Percentiles rank a stretch among this genome's conserved stretches.
These are phyloP conservation scores for Colletotrichum sublineola DNA, from an alignment of 2,329 filamentous ascomycete species.

Conservation along the genomic window DNA sequence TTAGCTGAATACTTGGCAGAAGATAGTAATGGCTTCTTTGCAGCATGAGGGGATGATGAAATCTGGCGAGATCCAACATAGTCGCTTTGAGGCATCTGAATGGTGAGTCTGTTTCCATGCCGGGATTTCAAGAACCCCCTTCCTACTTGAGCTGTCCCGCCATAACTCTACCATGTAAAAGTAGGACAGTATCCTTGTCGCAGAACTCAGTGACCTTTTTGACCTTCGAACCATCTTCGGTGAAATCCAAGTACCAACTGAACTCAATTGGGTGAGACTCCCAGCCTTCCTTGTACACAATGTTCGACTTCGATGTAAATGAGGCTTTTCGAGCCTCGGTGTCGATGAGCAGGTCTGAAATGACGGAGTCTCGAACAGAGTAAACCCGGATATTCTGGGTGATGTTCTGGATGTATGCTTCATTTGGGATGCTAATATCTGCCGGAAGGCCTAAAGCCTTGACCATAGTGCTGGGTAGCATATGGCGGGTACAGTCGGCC, in stretches of 20 bases:
- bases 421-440: conserved; percentile 10
- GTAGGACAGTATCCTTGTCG: conserved; percentile 49
- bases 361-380: not conserved
- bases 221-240: conserved; percentile 28
- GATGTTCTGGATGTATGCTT: not conserved
- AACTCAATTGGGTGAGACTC: conserved; percentile 1
- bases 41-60: too few species aligned
- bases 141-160: not conserved
- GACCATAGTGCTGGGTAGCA: conserved; percentile 16
- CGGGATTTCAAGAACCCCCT: not conserved
- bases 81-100: too few species aligned
- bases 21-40: too few species aligned
- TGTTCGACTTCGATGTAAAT: conserved; percentile 7
- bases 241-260: conserved; percentile 28
- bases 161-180: not conserved
- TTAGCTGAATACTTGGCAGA: too few species aligned
- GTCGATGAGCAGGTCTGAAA: conserved; percentile 34
- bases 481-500: conserved; percentile 23
- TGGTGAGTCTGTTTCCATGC: too few species aligned
- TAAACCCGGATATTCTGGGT: conserved; percentile 9
- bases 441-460: conserved; percentile 17
- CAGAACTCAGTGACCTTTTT: conserved; percentile 42
- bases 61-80: too few species aligned
- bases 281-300: not conserved
- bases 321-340: conserved; percentile 28